Evolutionary conservation across 108 stramenopile species (phyloP).

Genomic region (Cyclostephanos invisitatus): DNA sequence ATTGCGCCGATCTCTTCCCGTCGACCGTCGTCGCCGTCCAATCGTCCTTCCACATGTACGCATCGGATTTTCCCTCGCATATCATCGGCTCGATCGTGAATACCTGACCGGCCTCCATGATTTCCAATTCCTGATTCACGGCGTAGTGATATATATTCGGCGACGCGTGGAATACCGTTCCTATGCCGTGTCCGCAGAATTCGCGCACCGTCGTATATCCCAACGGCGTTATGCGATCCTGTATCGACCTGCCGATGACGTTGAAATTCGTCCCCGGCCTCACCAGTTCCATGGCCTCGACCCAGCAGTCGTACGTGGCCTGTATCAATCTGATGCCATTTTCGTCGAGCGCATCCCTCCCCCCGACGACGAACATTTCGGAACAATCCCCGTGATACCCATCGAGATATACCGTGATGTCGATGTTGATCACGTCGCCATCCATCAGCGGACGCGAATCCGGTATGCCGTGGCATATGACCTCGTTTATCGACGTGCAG

Average conservation of each 20-base stretch:
- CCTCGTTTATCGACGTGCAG: conserved; percentile 98
- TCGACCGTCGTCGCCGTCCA: conserved; percentile 96
- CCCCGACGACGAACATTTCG: conserved; percentile 96
- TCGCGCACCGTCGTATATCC: conserved; percentile 82
- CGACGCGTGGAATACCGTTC: conserved; percentile 87
- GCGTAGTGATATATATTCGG: conserved; percentile 97
- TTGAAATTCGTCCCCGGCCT: conserved; percentile 88
- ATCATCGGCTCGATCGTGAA: conserved; percentile 99
- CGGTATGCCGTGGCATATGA: conserved; percentile 99
- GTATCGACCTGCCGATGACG: conserved; percentile 91
- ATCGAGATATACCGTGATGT: conserved; percentile 91
- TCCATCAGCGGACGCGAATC: conserved; percentile 82
- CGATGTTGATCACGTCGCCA: conserved; percentile 96
- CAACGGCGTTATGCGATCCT: conserved; percentile 67
- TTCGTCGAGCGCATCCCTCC: conserved; percentile 65
- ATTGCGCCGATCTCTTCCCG: conserved; percentile 90
- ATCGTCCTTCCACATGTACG: conserved; percentile 92
- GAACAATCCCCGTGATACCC: conserved; percentile 98
- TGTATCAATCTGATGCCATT: conserved; percentile 69
- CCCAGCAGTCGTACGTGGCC: conserved; percentile 89
- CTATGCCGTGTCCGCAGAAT: conserved; percentile 98
- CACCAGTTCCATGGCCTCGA: conserved; percentile 71
- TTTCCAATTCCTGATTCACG: conserved; percentile 86
- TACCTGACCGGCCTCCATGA: conserved; percentile 93
- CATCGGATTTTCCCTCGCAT: conserved; percentile 77